Evolutionary conservation across 257 asterid species (phyloP).

Genomic region (Rubia yunnanensis): DNA sequence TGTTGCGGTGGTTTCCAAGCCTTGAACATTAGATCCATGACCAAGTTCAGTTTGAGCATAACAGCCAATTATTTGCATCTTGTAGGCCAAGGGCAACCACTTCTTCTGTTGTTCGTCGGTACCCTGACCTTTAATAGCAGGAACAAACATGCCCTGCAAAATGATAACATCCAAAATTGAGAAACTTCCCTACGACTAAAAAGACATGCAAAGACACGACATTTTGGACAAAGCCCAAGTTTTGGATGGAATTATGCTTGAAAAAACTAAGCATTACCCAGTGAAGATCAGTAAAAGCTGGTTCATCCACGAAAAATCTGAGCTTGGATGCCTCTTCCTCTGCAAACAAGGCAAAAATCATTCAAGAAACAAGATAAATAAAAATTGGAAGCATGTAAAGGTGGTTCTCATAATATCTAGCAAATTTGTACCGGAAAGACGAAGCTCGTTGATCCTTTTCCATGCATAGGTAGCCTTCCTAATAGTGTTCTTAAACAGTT

Average conservation of each 20-base stretch:
- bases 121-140: constrained; percentile 89
- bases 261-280: constrained; percentile 44
- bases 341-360: constrained; percentile 23
- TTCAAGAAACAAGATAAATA: constrained; percentile 6
- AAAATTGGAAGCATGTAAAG: neutral
- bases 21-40: constrained; percentile 97
- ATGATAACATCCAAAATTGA: constrained; percentile 15
- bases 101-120: constrained; percentile 84
- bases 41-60: constrained; percentile 99
- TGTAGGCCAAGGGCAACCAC: constrained; percentile 89
- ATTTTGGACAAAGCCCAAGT: neutral
- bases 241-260: neutral
- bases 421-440: constrained; percentile 40
- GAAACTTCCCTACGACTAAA: neutral
- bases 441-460: constrained; percentile 67
- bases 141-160: constrained; percentile 88
- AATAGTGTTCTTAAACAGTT: constrained; percentile 81
- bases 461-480: constrained; percentile 86
- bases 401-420: neutral
- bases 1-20: constrained; percentile 97
- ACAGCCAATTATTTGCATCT: constrained; percentile 98
- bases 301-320: constrained; percentile 78
- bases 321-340: constrained; percentile 79
- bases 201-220: neutral
- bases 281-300: constrained; percentile 96